Conservation (phyloP, 1,284 basidiomycete genomes). For the Pterula multifida region DNA sequence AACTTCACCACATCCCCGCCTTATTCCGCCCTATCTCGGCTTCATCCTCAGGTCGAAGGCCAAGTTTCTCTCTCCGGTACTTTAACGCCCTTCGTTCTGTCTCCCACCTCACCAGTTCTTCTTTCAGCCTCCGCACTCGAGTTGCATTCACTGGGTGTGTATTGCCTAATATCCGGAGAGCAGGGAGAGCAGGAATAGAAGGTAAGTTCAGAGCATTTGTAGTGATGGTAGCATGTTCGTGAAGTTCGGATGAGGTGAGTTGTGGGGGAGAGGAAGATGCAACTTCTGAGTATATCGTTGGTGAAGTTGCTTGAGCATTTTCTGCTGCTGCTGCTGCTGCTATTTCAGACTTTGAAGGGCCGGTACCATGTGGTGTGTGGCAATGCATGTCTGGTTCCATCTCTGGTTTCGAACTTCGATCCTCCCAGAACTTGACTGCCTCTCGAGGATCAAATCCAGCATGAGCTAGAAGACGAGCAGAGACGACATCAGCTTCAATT, state of each 20-base stretch:
- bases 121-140: slow-evolving; percentile 33
- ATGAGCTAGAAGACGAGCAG: slow-evolving; percentile 77
- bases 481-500: slow-evolving; percentile 84
- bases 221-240: slow-evolving; percentile 23
- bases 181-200: slow-evolving; percentile 8
- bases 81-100: slow-evolving; percentile 17
- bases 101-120: slow-evolving; percentile 47
- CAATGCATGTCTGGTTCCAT: slow-evolving; percentile 13
- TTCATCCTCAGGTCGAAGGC: not conserved
- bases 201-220: slow-evolving; percentile 6
- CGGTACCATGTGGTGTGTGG: slow-evolving; percentile 6
- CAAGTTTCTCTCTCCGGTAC: not conserved
- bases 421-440: slow-evolving; percentile 68
- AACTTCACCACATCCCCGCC: not conserved
- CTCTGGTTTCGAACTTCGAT: slow-evolving; percentile 16
- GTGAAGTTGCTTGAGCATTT: not conserved
- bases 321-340: not conserved
- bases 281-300: slow-evolving; percentile 12
- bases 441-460: slow-evolving; percentile 76
- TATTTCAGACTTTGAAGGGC: not conserved
- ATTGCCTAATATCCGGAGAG: slow-evolving; percentile 21
- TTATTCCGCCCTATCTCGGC: not conserved
- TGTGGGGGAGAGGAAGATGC: not conserved
- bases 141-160: slow-evolving; percentile 44
- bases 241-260: not conserved